phyloP scores from a whole-genome alignment of 495 filamentous ascomycete species.

The Talaromyces liani region DNA sequence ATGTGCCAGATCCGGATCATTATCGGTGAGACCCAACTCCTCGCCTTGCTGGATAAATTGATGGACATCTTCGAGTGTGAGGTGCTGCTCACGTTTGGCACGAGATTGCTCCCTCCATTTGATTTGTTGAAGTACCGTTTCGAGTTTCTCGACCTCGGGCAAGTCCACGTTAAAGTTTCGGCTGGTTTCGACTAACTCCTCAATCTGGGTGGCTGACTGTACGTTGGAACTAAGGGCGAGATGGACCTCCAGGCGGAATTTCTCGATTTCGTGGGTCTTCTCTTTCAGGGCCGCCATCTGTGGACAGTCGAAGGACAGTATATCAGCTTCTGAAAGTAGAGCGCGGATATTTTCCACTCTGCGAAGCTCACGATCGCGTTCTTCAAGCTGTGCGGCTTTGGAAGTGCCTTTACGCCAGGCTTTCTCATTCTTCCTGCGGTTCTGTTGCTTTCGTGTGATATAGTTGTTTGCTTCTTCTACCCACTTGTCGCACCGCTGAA shows the following conservation, averaged over 20 bases:
- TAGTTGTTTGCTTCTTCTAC: slow-evolving; percentile 96
- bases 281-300: slow-evolving; percentile 86
- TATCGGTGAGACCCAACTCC: slow-evolving; percentile 66
- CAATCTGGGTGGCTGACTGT: slow-evolving; percentile 64
- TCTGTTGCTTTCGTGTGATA: slow-evolving; percentile 96
- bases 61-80: slow-evolving; percentile 68
- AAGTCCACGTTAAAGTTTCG: slow-evolving; percentile 91
- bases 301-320: slow-evolving; percentile 87
- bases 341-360: slow-evolving; percentile 85
- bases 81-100: slow-evolving; percentile 49
- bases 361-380: slow-evolving; percentile 80
- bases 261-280: slow-evolving; percentile 76
- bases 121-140: slow-evolving; percentile 72
- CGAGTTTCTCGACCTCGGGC: slow-evolving; percentile 80
- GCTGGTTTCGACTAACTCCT: slow-evolving; percentile 81
- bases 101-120: slow-evolving; percentile 81
- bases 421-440: slow-evolving; percentile 94
- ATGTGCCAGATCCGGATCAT: slow-evolving; percentile 66
- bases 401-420: slow-evolving; percentile 75
- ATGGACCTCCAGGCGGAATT: slow-evolving; percentile 75
- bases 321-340: slow-evolving; percentile 76
- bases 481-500: slow-evolving; percentile 95
- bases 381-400: slow-evolving; percentile 76
- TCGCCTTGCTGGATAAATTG: slow-evolving; percentile 69
- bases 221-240: slow-evolving; percentile 54